These are phyloP conservation scores for Chlamydomonas asymmetrica DNA, from an alignment of 139 green algal species.

Conservation along the genomic window DNA sequence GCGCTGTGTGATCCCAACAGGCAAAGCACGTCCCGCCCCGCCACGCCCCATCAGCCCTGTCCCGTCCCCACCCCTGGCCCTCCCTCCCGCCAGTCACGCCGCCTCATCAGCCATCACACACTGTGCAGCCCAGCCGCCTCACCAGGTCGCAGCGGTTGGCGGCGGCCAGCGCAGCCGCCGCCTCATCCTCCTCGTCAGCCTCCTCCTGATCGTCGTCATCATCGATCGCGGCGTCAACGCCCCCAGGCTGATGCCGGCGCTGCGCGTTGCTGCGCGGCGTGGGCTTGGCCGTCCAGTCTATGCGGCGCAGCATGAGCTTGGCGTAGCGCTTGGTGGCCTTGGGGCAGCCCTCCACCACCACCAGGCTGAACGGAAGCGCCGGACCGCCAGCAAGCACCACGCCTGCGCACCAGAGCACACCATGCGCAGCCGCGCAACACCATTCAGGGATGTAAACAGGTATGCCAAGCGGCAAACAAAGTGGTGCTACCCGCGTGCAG, in stretches of 20 bases:
- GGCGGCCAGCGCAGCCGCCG: neutral
- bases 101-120: conserved; percentile 1
- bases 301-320: conserved; percentile 94
- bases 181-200: conserved; percentile 48
- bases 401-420: neutral
- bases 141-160: no score
- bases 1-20: neutral
- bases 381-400: conserved; percentile 36
- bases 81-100: neutral
- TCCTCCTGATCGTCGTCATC: conserved; percentile 44
- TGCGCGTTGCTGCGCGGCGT: neutral
- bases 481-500: neutral
- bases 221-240: neutral
- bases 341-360: conserved; percentile 83
- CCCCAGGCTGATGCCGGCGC: neutral
- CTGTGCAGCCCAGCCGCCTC: no score
- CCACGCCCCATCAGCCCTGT: neutral
- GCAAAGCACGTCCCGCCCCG: neutral
- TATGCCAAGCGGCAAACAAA: neutral
- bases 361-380: conserved; percentile 65
- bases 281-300: conserved; percentile 79
- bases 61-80: neutral
- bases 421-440: neutral
- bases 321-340: conserved; percentile 78
- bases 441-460: neutral